Conservation (phyloP, 768 basidiomycete species). For the Neoboletus magnificus region DNA sequence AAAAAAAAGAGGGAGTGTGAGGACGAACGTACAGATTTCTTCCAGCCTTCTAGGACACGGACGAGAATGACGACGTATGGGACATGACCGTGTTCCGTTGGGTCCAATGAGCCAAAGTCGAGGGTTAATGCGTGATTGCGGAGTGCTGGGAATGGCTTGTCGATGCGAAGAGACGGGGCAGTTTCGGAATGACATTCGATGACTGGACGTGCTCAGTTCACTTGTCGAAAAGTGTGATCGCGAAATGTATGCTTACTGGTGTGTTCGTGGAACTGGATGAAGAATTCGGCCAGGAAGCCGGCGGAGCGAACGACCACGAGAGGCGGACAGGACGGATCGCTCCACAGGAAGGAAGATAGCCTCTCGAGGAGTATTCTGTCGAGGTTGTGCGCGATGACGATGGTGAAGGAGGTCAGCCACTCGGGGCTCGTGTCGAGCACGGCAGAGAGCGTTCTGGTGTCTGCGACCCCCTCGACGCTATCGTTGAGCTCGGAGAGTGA, state of each 20-base stretch:
- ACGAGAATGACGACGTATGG: conserved; percentile 91
- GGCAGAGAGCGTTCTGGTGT: conserved; percentile 51
- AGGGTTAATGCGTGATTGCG: conserved; percentile 67
- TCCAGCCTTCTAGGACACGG: conserved; percentile 81
- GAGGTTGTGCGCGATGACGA: conserved; percentile 87
- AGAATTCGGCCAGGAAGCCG: conserved; percentile 88
- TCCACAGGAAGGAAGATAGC: conserved; percentile 69
- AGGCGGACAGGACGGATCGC: conserved; percentile 52
- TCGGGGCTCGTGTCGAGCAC: conserved; percentile 53
- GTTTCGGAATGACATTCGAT: conserved; percentile 85
- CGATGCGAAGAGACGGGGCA: conserved; percentile 74
- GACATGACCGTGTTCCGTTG: conserved; percentile 85
- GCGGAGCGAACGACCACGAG: conserved; percentile 79
- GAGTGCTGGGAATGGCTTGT: conserved; percentile 83
- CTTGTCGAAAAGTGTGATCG: not conserved
- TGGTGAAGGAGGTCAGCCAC: conserved; percentile 61
- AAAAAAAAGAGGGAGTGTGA: not conserved
- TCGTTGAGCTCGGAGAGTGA: conserved; percentile 86
- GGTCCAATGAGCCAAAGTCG: conserved; percentile 77
- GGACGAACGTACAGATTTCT: conserved; percentile 51
- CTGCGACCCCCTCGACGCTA: conserved; percentile 67
- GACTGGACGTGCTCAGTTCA: conserved; percentile 43
- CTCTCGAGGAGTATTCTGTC: conserved; percentile 49
- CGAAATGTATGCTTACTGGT: conserved; percentile 50
- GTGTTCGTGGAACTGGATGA: conserved; percentile 87